A percentile compares a stretch with the other conserved stretches of the same genome.
These are phyloP conservation scores for Phaseolus coccineus DNA, from an alignment of 331 rosid species.

Conservation along the genomic window DNA sequence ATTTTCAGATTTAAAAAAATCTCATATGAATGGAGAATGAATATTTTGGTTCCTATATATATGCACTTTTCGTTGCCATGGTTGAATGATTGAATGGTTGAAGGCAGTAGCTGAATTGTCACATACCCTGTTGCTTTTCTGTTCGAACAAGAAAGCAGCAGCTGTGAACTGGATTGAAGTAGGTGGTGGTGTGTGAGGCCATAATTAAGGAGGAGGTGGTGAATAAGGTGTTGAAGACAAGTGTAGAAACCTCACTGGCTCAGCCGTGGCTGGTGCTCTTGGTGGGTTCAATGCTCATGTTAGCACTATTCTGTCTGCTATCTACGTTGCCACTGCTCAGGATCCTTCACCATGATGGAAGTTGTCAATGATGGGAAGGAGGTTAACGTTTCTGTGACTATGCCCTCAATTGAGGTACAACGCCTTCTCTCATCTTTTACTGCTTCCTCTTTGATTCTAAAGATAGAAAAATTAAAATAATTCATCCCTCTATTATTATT, in stretches of 20 bases:
- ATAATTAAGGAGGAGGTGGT: slow-evolving; percentile 63
- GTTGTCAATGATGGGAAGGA: slow-evolving; percentile 65
- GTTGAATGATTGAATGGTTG: background rate
- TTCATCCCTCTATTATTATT: no score
- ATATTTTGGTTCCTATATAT: background rate
- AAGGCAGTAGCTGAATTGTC: slow-evolving; percentile 35
- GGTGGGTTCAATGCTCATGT: slow-evolving; percentile 85
- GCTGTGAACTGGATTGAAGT: slow-evolving; percentile 86
- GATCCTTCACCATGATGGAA: slow-evolving; percentile 85
- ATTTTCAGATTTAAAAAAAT: background rate
- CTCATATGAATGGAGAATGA: background rate
- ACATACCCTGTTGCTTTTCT: slow-evolving; percentile 43
- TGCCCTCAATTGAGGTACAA: slow-evolving; percentile 81
- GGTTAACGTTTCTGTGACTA: slow-evolving; percentile 73
- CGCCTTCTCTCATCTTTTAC: background rate
- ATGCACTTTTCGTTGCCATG: background rate
- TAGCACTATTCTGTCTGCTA: slow-evolving; percentile 74
- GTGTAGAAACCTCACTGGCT: slow-evolving; percentile 70
- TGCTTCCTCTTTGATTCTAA: no score
- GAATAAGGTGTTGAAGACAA: slow-evolving; percentile 68
- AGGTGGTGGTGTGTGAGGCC: slow-evolving; percentile 73
- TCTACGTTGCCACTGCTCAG: slow-evolving; percentile 80
- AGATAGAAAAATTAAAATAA: no score
- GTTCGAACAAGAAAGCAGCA: slow-evolving; percentile 81
- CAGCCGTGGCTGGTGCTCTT: slow-evolving; percentile 76